Evolutionary conservation across 176 grass and related monocot genomes (phyloP), one percentile per base, ranked within the genome.

Genomic region (Elaeis guineensis): DNA sequence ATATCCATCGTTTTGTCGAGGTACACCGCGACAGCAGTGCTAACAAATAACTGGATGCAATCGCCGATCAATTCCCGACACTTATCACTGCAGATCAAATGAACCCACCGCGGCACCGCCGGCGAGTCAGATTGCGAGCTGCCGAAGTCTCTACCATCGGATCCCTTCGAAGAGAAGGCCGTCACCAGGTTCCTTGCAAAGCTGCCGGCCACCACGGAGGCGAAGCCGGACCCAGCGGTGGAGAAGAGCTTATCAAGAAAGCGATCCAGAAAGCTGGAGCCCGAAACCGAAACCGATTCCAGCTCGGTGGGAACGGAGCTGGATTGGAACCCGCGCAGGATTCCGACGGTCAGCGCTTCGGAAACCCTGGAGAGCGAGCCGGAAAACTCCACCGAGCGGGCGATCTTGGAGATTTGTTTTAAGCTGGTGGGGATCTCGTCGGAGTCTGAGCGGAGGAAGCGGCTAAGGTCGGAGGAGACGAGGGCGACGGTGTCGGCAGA

Each of bases 1-100:
- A 99, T 89, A 63, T 99, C 83, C 65, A 89, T 89, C 11, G 94
- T 99, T 74, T 86, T 99, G 25, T 93, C 94, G 35, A 99, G 80
- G 69, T 91, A 99, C 26, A 93, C 88, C 30, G 71, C 78, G 62
- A 99, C 88, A 5, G 85, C 81, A 0, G 85, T 83, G 60, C 82
- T 79, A 25, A 99, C 77, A 25, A 99, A 89, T 14, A 80, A 53
- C 56, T 78, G 69, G 35, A 93, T 29, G 69, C 82, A 82, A 50
- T 74, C 78, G 59, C 39, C 71, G 17, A 99, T 81, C 0, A 77
- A 63, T 51, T 81, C 79, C 19, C 76, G 75, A 17, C 82, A 72
- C 50, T 82, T 76, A 1, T 83, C 79, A 0, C 70, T 72, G 1
- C 72, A 82, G 3, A 93, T 57, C 60, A 89, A 64, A 32, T 89